These are phyloP conservation scores for Tolypocladium tundrense DNA, from an alignment of 2,329 filamentous ascomycete genomes.

Conservation along the genomic window DNA sequence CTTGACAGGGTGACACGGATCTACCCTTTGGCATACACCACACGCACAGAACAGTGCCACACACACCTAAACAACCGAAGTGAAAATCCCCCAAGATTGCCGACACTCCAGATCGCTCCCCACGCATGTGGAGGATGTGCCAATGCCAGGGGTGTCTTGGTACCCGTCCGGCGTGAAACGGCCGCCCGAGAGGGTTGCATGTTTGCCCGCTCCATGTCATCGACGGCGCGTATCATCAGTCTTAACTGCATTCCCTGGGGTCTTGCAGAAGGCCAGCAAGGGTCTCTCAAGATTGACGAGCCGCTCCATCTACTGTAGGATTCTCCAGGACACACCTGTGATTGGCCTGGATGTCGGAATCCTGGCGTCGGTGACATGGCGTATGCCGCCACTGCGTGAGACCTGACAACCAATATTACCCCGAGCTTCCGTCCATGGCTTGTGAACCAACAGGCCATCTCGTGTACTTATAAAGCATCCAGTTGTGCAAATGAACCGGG, in stretches of 20 bases:
- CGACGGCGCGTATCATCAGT: neutral
- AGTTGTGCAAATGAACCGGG: neutral
- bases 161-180: neutral
- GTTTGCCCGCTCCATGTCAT: neutral
- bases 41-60: neutral
- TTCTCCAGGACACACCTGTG: neutral
- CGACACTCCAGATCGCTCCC: neutral
- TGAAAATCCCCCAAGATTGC: neutral
- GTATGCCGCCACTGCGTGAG: neutral
- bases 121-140: neutral
- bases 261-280: neutral
- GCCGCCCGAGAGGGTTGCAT: neutral
- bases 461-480: neutral
- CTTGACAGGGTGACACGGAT: neutral
- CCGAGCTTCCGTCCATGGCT: neutral
- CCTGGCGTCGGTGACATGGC: neutral
- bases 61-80: neutral
- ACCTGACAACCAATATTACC: neutral
- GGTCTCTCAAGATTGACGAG: neutral
- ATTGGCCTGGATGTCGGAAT: neutral
- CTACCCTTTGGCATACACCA: neutral
- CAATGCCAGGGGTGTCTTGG: neutral
- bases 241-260: neutral
- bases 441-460: neutral
- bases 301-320: neutral